Evolutionary conservation across 2,329 filamentous ascomycete species (phyloP), one percentile per base, ranked within the genome.

Genomic region (Aspergillus persii): DNA sequence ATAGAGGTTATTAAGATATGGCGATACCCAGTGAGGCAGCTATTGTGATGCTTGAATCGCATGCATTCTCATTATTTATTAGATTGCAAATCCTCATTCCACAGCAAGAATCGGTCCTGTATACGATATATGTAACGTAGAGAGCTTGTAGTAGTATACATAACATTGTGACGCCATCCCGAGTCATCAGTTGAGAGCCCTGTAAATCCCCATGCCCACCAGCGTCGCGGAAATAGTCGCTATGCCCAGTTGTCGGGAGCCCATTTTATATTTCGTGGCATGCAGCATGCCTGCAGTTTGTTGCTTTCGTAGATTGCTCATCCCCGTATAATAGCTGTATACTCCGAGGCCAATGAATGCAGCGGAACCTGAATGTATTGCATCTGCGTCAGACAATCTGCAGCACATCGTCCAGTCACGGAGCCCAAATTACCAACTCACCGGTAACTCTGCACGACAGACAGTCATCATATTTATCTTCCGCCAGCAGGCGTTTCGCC

Each of bases 321-420:
- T 89, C 59, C 91, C 91, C 3, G 89, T 90, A 61, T 86, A 80
- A 76, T 92, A 93, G 74, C 87, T 92, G 76, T 93, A 95, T 1
- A 82, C 86, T 3, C 87, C 90, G 15, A 94, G 84, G 1, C 89
- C 89, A 57, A 91, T 80, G 63, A 95, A 92, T 1, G 90, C 89
- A 44, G 86, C 83, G 69, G 89, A 88, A 49, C 90, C 90, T 93
- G 27, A 15, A 36, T 51, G 9, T n/a, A 12, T 4, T 2, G 2
- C 9, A 50, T n/a, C 52, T 46, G 27, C 18, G 31, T 69, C 30
- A 67, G 58, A 50, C 29, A n/a, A 27, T 23, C 50, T 57, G 36
- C 11, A 47, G 36, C 46, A 4, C 51, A 44, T 30, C 36, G 49
- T 39, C 8, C 7, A 51, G 8, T n/a, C 11, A 47, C 27, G 53